These are phyloP conservation scores for Madurella fahalii DNA, from an alignment of 2,329 filamentous ascomycete genomes.

Conservation along the genomic window DNA sequence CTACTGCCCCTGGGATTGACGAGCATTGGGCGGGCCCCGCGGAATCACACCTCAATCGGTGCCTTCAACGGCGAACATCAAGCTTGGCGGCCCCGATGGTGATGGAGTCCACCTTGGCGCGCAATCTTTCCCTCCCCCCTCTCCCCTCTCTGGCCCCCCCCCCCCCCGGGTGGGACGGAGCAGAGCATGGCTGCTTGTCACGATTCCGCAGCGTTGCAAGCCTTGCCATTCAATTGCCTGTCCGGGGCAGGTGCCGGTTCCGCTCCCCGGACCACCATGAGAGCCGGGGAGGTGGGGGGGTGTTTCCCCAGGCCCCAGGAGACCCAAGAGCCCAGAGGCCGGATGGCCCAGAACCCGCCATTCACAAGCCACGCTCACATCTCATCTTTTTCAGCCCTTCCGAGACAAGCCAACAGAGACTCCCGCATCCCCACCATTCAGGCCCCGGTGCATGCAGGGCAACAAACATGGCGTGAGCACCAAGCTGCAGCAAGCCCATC, in stretches of 20 bases:
- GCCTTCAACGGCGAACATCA: constrained; percentile 11
- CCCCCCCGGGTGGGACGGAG: too few species aligned
- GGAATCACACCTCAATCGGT: constrained; percentile 9
- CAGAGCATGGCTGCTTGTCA: too few species aligned
- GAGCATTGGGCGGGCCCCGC: constrained; percentile 12
- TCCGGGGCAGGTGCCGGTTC: too few species aligned
- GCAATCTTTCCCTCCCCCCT: background rate
- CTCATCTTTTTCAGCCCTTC: constrained; percentile 5
- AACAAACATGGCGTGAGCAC: constrained; percentile 8
- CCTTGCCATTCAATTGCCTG: too few species aligned
- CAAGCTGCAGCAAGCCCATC: constrained; percentile 15
- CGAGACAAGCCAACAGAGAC: constrained; percentile 6
- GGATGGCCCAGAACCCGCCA: background rate
- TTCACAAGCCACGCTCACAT: constrained; percentile 8
- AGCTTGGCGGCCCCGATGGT: constrained; percentile 12
- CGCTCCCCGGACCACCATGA: too few species aligned
- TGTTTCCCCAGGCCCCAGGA: too few species aligned
- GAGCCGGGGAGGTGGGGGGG: too few species aligned
- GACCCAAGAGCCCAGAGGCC: too few species aligned
- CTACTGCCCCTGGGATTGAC: constrained; percentile 10
- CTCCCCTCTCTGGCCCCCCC: too few species aligned
- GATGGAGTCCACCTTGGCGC: background rate
- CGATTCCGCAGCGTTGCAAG: too few species aligned
- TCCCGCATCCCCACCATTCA: constrained; percentile 14
- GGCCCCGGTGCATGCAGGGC: constrained; percentile 14